Conservation (phyloP, 257 asterid genomes). For the Solanum dulcamara region DNA sequence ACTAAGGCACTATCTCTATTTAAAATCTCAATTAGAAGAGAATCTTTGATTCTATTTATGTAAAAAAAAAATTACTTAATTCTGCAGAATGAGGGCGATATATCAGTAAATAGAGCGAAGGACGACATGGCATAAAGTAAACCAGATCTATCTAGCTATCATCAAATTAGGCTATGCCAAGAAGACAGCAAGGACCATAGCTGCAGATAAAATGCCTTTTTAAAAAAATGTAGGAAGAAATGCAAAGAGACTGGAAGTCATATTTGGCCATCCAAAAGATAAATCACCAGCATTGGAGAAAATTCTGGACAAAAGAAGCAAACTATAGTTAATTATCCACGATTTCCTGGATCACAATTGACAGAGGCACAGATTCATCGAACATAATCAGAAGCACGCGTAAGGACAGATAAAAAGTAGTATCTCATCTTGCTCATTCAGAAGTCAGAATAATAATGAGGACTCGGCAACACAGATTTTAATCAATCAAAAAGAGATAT, state of each 20-base stretch:
- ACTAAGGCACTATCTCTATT: neutral
- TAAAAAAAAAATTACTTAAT: neutral
- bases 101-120: neutral
- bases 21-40: neutral
- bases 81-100: neutral
- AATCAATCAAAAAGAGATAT: neutral
- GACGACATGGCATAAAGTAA: neutral
- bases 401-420: neutral
- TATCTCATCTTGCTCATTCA: neutral
- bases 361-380: neutral
- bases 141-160: neutral
- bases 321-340: neutral
- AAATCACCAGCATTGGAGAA: neutral
- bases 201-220: neutral
- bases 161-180: neutral
- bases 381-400: neutral
- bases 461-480: neutral
- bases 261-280: neutral
- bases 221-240: neutral
- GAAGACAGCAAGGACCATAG: neutral
- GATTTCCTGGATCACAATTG: neutral
- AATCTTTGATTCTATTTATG: neutral
- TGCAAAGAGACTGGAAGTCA: neutral
- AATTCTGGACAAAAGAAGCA: neutral
- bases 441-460: neutral